A percentile compares a stretch with the other conserved stretches of the same genome.
These are phyloP conservation scores for Phytopythium mirpurense DNA, from an alignment of 352 stramenopile species.

Conservation along the genomic window DNA sequence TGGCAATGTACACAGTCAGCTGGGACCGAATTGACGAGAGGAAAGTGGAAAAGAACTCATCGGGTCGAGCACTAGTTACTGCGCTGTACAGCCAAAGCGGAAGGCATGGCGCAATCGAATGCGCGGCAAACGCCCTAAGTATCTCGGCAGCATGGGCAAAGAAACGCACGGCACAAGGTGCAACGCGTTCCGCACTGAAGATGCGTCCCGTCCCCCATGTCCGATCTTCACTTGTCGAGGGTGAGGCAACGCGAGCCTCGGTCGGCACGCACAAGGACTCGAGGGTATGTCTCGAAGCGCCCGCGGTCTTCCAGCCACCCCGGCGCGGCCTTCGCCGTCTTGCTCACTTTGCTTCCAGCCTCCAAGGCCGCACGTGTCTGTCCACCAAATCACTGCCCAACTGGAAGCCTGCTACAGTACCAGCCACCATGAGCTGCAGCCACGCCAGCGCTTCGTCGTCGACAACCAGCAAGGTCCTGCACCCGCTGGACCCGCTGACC, in stretches of 20 bases:
- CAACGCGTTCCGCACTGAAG: conserved; percentile 11
- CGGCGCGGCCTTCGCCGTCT: neutral
- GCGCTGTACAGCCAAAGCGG: no score
- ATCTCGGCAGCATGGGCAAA: conserved; percentile 1
- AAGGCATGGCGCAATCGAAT: no score
- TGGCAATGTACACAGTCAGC: no score
- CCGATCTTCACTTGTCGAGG: neutral
- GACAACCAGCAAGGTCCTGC: conserved; percentile 9
- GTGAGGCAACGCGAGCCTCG: no score
- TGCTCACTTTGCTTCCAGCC: conserved; percentile 12
- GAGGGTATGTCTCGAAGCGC: no score
- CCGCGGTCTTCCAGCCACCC: no score
- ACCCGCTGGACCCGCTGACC: conserved; percentile 45
- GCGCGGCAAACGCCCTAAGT: neutral
- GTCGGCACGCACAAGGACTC: neutral
- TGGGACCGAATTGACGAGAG: no score
- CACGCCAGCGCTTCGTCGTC: conserved; percentile 9
- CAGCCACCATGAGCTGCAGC: conserved; percentile 13
- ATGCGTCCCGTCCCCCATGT: conserved; percentile 3
- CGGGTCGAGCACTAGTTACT: no score
- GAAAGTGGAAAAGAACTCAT: no score
- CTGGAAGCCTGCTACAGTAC: no score
- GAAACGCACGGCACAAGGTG: conserved; percentile 3
- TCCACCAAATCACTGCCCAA: neutral
- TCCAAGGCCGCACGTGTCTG: neutral